A percentile compares a stretch with the other conserved stretches of the same genome.
phyloP scores from a whole-genome alignment of 257 asterid genomes.

The Penstemon barbatus region DNA sequence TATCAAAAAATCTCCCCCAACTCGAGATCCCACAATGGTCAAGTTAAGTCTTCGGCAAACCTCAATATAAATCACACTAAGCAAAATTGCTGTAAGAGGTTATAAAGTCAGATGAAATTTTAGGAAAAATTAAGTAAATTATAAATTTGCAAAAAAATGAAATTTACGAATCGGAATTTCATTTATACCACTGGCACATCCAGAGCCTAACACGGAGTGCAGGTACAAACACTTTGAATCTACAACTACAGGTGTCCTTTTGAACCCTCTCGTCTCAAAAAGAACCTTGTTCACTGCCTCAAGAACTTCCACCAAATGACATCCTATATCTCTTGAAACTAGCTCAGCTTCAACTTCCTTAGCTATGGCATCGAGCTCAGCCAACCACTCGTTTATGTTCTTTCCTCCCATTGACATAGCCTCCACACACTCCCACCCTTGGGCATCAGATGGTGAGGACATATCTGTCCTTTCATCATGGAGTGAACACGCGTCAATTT shows the following conservation, averaged over 20 bases:
- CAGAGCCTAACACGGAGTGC: slow-evolving; percentile 79
- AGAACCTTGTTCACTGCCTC: slow-evolving; percentile 86
- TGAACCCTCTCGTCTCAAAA: slow-evolving; percentile 71
- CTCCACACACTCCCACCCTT: slow-evolving; percentile 56
- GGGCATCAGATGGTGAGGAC: slow-evolving; percentile 35
- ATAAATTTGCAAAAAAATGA: background rate
- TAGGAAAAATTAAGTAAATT: background rate
- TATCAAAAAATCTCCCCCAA: slow-evolving; percentile 96
- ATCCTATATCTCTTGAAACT: slow-evolving; percentile 80
- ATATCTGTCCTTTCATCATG: slow-evolving; percentile 55
- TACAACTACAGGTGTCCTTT: slow-evolving; percentile 66
- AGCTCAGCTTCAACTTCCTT: slow-evolving; percentile 91
- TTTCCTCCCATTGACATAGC: slow-evolving; percentile 77
- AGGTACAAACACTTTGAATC: slow-evolving; percentile 81
- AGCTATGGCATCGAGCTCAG: slow-evolving; percentile 72
- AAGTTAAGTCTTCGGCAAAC: slow-evolving; percentile 90
- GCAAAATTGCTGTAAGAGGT: slow-evolving; percentile 70
- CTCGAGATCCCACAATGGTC: slow-evolving; percentile 91
- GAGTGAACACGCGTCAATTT: slow-evolving; percentile 59
- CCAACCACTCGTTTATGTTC: slow-evolving; percentile 69
- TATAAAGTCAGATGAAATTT: slow-evolving; percentile 17
- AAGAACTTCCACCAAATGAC: slow-evolving; percentile 71
- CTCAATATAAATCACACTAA: slow-evolving; percentile 90
- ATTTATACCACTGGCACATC: slow-evolving; percentile 69
- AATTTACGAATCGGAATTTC: no score